Conservation (phyloP, 352 stramenopile genomes). For the Pythium angustatum region DNA sequence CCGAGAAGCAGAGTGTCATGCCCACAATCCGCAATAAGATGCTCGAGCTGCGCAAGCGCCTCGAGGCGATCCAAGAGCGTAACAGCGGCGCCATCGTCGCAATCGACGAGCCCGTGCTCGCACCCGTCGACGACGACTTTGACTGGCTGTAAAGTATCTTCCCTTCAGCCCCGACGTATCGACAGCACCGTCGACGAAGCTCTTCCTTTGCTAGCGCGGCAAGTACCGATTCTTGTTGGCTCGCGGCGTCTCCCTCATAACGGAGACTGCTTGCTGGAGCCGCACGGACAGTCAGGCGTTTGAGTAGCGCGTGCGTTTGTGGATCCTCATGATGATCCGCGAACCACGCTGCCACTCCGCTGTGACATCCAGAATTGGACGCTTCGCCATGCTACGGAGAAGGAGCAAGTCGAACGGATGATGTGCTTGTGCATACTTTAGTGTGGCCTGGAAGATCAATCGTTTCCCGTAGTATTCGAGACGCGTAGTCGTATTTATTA, state of each 20-base stretch:
- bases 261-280: constrained; percentile 9
- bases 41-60: constrained; percentile 28
- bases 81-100: background rate
- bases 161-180: background rate
- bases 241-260: constrained; percentile 22
- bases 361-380: background rate
- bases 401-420: too few relatives aligned
- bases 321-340: constrained; percentile 22
- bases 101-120: background rate
- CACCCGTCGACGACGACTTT: constrained; percentile 23
- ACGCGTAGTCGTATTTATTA: background rate
- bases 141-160: constrained; percentile 28
- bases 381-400: too few relatives aligned
- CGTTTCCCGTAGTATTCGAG: too few relatives aligned
- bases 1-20: constrained; percentile 32
- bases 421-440: too few relatives aligned
- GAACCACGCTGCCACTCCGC: background rate
- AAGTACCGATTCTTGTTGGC: background rate
- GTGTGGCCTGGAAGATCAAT: too few relatives aligned
- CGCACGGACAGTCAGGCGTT: background rate
- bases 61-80: constrained; percentile 27
- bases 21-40: constrained; percentile 36
- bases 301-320: background rate
- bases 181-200: background rate
- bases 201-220: background rate